Percentiles rank a stretch among this genome's conserved stretches.
These are phyloP conservation scores for Talaromyces sp. DNA, from an alignment of 2,329 filamentous ascomycete genomes.

Conservation along the genomic window DNA sequence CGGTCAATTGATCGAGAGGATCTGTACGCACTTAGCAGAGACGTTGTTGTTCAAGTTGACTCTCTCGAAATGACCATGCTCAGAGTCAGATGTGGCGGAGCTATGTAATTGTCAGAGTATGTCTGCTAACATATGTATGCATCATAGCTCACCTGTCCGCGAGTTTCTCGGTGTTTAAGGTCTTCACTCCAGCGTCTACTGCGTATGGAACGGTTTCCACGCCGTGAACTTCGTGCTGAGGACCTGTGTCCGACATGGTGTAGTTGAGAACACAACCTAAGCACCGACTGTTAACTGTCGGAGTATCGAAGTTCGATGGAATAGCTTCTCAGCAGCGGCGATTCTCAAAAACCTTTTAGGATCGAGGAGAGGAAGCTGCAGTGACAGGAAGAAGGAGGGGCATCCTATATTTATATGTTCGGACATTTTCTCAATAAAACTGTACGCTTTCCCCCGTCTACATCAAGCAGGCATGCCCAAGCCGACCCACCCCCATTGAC, in stretches of 20 bases:
- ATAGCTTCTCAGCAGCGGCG: not conserved
- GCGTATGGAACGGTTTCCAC: not conserved
- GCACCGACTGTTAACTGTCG: not conserved
- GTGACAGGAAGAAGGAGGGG: not conserved
- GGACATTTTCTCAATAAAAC: not conserved
- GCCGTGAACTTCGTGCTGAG: not conserved
- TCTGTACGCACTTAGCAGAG: constrained; percentile 24
- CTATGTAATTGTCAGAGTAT: not conserved
- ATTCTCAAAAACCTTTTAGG: not conserved
- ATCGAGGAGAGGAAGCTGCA: not conserved
- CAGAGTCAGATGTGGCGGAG: constrained; percentile 7
- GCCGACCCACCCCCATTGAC: not conserved
- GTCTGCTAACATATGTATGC: not conserved
- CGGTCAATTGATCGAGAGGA: not conserved
- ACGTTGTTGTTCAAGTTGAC: constrained; percentile 28
- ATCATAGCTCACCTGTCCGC: not conserved
- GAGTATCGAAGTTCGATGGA: not conserved
- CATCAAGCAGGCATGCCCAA: not conserved
- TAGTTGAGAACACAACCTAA: not conserved
- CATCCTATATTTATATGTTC: not conserved
- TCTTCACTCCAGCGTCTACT: not conserved
- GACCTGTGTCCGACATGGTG: constrained; percentile 5
- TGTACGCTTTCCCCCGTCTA: not conserved
- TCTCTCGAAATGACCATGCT: constrained; percentile 23
- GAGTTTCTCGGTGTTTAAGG: not conserved